Evolutionary conservation across 306 rosid genomes (phyloP), one percentile per base, ranked within the genome.

Genomic region (Fragaria vesca): DNA sequence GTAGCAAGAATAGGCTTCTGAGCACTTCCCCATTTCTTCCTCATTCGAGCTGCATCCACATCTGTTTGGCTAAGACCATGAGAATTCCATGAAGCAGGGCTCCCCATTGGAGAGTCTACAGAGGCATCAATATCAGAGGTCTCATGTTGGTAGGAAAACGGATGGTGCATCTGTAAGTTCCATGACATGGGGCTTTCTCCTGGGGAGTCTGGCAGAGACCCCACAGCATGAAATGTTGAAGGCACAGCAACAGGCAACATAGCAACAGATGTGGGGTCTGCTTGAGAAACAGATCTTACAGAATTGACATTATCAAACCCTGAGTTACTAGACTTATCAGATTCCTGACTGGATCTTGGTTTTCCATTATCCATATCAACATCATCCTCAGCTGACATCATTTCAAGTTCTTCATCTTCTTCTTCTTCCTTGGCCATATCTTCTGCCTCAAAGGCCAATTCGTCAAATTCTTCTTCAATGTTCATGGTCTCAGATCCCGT

Each of bases 11-110:
- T 66, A 63, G 99, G 98, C 46, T 93, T 93, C 85, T 96, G 98
- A 78, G 97, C 93, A 80, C 97, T 90, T 76, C 98, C 98, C 99
- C 99, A 96, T 86, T 96, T 96, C 88, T 96, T 96, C 85, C 99
- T 89, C 96, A 93, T 96, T 84, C 98, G 86, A 77, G 96, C 86
- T 63, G 96, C 98, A 80, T 96, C 98, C 67, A 74, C 88, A 73
- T 96, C 99, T 60, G 89, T 86, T 77, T 90, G 97, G 65, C 82
- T 74, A 79, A 91, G 93, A 77, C 93, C 89, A 48, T 86, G 97
- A 76, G 93, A 90, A 85, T 96, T 96, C 98, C 97, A 96, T 62
- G 93, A 87, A 68, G 96, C 91, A 80, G 98, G 99, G 81, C 99
- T 96, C 75, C 98, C 99, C 60, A 90, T 87, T 58, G 99, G 99